Evolutionary conservation across 164 flowering plant genomes (phyloP).

Genomic region (Saururus chinensis): DNA sequence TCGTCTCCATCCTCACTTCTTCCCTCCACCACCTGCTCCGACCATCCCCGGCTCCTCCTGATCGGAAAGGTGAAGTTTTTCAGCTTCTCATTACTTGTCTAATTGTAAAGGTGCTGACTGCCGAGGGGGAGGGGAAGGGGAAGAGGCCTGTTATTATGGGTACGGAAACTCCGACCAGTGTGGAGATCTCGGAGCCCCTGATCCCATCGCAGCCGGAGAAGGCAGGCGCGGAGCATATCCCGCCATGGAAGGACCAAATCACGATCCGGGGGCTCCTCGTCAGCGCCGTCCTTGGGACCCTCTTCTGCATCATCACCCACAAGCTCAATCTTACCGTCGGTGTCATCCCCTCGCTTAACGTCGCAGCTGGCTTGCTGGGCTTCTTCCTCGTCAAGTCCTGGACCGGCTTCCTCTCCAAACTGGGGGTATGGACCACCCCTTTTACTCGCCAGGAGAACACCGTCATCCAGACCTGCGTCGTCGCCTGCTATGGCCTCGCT

Average conservation of each 20-base stretch:
- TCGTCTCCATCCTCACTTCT: too few species aligned
- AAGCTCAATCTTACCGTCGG: slow-evolving; percentile 90
- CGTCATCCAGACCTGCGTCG: slow-evolving; percentile 90
- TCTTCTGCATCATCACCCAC: slow-evolving; percentile 82
- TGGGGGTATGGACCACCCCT: slow-evolving; percentile 45
- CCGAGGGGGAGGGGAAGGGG: slow-evolving; percentile 6
- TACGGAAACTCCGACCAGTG: slow-evolving; percentile 15
- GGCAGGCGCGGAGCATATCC: slow-evolving; percentile 24
- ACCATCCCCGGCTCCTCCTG: too few species aligned
- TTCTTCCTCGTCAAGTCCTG: slow-evolving; percentile 80
- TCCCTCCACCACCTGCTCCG: too few species aligned
- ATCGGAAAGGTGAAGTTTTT: too few species aligned
- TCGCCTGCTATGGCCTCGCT: slow-evolving; percentile 89
- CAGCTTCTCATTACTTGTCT: too few species aligned
- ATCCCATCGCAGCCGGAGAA: slow-evolving; percentile 8
- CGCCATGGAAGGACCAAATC: slow-evolving; percentile 82
- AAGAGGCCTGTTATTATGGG: slow-evolving; percentile 28
- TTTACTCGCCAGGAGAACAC: slow-evolving; percentile 88
- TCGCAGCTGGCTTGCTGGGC: slow-evolving; percentile 80
- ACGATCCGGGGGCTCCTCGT: slow-evolving; percentile 66
- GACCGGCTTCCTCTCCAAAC: slow-evolving; percentile 44
- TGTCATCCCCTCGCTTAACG: slow-evolving; percentile 75
- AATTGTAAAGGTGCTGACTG: too few species aligned
- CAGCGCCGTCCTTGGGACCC: slow-evolving; percentile 54
- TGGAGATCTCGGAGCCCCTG: slow-evolving; percentile 59